A percentile compares a stretch with the other conserved stretches of the same genome.
phyloP scores from a whole-genome alignment of 371 early-diverging fungal genomes.

The Mortierella sp. region DNA sequence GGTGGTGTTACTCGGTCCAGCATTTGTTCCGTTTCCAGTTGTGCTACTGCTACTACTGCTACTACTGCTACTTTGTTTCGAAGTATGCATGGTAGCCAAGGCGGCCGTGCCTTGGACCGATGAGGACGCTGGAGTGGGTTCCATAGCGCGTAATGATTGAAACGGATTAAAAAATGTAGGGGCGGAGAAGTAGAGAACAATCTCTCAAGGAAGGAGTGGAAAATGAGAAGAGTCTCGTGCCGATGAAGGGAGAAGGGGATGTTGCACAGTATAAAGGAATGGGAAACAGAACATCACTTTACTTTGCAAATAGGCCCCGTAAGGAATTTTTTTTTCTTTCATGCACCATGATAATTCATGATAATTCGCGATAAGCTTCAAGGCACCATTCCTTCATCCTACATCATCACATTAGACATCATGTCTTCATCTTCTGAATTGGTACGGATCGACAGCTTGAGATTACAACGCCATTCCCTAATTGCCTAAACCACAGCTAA shows the following conservation, averaged over 20 bases:
- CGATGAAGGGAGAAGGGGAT: background rate
- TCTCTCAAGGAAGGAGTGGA: background rate
- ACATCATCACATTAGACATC: background rate
- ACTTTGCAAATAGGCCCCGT: background rate
- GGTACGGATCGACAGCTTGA: slow-evolving; percentile 9
- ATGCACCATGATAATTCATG: background rate
- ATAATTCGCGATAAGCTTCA: background rate
- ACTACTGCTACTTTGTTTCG: slow-evolving; percentile 1
- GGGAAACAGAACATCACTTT: background rate
- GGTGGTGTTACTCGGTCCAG: background rate
- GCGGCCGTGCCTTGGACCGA: slow-evolving; percentile 20
- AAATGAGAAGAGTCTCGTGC: background rate
- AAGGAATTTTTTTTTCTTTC: background rate
- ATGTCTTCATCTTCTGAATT: slow-evolving; percentile 29
- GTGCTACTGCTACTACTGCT: background rate
- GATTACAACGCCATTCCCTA: background rate
- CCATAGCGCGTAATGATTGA: slow-evolving; percentile 21
- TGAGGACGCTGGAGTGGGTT: slow-evolving; percentile 19
- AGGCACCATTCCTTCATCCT: background rate
- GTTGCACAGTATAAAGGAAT: background rate
- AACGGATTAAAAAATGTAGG: background rate
- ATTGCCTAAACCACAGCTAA: background rate
- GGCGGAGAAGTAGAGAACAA: background rate
- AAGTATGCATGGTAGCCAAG: slow-evolving; percentile 20
- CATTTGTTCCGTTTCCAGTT: background rate